Evolutionary conservation across 257 asterid genomes (phyloP).

Genomic region (Nicotiana attenuata): DNA sequence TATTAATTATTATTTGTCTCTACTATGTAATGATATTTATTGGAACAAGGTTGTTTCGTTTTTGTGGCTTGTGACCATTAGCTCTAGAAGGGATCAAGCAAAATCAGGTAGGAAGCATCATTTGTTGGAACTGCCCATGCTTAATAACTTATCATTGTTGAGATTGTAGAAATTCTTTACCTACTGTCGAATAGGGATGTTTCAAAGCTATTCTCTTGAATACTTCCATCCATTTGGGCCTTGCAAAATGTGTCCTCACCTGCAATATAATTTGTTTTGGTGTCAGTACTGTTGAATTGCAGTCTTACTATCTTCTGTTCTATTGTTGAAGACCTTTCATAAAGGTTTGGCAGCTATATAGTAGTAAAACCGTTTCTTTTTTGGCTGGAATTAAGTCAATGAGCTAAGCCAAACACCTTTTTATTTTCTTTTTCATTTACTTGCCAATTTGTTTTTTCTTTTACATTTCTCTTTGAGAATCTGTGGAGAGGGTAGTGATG

Average conservation of each 20-base stretch:
- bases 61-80: not conserved
- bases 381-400: not conserved
- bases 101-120: not conserved
- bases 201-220: slow-evolving; percentile 67
- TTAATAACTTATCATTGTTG: not conserved
- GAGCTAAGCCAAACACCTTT: not conserved
- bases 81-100: not conserved
- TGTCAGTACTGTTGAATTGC: not conserved
- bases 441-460: not conserved
- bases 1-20: not conserved
- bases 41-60: not conserved
- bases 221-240: slow-evolving; percentile 68
- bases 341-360: not conserved
- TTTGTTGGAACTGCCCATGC: not conserved
- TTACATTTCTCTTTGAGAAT: not conserved
- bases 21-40: not conserved
- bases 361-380: not conserved
- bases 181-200: slow-evolving; percentile 76
- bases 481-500: not conserved
- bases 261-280: slow-evolving; percentile 24
- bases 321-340: not conserved
- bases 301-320: not conserved
- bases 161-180: slow-evolving; percentile 30
- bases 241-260: slow-evolving; percentile 55
- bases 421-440: not conserved